Evolutionary conservation across 2,329 filamentous ascomycete genomes (phyloP).

Genomic region (Cladorrhinum sp.): DNA sequence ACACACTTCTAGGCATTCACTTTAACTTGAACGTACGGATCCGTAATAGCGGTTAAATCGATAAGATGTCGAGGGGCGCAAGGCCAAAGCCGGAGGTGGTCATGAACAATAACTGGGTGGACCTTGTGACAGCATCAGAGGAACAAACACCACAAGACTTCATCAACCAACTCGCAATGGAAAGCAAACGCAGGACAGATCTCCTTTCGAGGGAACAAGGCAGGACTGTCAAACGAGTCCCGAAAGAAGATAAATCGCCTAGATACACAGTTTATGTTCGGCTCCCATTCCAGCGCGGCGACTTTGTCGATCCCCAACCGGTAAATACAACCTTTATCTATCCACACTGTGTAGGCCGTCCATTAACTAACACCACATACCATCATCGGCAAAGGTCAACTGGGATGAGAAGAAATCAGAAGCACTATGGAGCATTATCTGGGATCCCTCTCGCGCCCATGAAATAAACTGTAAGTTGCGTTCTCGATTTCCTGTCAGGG

Average conservation of each 20-base stretch:
- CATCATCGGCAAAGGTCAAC: conserved; percentile 58
- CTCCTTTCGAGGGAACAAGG: neutral
- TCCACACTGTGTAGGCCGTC: conserved; percentile 17
- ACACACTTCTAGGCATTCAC: neutral
- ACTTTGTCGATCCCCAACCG: conserved; percentile 86
- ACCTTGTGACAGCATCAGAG: neutral
- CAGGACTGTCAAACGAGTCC: neutral
- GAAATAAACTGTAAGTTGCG: conserved; percentile 67
- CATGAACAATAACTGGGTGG: neutral
- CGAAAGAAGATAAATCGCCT: conserved; percentile 30
- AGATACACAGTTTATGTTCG: conserved; percentile 77
- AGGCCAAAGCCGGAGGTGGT: neutral
- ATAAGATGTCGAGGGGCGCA: neutral
- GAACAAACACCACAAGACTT: conserved; percentile 3
- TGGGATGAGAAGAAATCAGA: conserved; percentile 89
- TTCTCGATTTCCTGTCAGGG: conserved; percentile 9
- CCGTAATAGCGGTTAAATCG: neutral
- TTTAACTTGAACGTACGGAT: neutral
- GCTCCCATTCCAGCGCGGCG: conserved; percentile 81
- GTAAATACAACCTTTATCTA: conserved; percentile 44
- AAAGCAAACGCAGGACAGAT: neutral
- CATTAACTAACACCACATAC: conserved; percentile 26
- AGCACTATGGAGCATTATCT: conserved; percentile 85
- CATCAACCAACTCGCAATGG: conserved; percentile 3
- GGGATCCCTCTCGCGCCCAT: conserved; percentile 74